Evolutionary conservation across 2,329 filamentous ascomycete genomes (phyloP).

Genomic region (Ceratocystiopsis sp.): DNA sequence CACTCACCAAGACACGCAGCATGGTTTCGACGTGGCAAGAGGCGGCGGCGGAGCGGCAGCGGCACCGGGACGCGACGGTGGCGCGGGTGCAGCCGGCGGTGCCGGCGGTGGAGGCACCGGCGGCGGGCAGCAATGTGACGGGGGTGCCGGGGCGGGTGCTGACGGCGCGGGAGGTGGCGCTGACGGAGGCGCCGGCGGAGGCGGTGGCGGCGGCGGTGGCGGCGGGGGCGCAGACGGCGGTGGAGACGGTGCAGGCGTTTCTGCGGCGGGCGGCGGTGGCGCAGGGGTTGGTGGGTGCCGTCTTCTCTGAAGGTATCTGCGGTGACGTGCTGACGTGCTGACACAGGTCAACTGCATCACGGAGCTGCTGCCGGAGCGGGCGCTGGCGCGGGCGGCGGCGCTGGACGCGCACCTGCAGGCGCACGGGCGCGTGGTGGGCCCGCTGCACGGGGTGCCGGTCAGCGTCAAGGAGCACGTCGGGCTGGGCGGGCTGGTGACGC

Average conservation of each 20-base stretch:
- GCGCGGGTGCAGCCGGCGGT: too few species aligned
- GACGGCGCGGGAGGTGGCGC: slow-evolving; percentile 16
- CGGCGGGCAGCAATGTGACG: too few species aligned
- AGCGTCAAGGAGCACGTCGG: slow-evolving; percentile 60
- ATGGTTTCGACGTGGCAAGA: too few species aligned
- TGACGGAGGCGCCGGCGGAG: slow-evolving; percentile 18
- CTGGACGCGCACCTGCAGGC: slow-evolving; percentile 32
- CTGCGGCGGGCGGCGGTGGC: slow-evolving; percentile 22
- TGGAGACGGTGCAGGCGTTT: slow-evolving; percentile 20
- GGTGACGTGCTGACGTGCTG: background rate
- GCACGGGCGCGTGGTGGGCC: slow-evolving; percentile 34
- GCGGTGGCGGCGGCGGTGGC: slow-evolving; percentile 20
- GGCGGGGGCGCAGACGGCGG: slow-evolving; percentile 19
- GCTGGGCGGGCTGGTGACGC: slow-evolving; percentile 39
- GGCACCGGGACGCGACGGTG: too few species aligned
- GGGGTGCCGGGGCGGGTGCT: too few species aligned
- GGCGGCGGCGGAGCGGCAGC: too few species aligned
- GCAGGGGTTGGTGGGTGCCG: slow-evolving; percentile 17
- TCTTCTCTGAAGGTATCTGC: background rate
- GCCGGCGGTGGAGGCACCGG: too few species aligned
- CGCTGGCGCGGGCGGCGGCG: slow-evolving; percentile 27
- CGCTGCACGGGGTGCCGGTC: slow-evolving; percentile 47
- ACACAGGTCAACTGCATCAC: slow-evolving; percentile 29
- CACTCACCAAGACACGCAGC: too few species aligned
- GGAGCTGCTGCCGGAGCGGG: slow-evolving; percentile 36